These are phyloP conservation scores for Cephaloascus albidus DNA, from an alignment of 805 yeast species.

Conservation along the genomic window DNA sequence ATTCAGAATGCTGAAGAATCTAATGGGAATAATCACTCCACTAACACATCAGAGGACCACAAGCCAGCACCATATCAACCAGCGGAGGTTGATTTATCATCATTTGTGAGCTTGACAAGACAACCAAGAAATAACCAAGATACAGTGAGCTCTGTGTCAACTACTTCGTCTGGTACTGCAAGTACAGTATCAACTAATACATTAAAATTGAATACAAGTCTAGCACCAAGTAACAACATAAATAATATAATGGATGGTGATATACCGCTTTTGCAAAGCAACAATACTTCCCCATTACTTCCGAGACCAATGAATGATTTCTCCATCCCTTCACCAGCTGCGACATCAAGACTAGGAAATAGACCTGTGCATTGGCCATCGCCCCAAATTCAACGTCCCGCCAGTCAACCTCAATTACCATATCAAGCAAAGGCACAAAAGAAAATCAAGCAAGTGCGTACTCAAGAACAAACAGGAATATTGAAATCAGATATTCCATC, in stretches of 20 bases:
- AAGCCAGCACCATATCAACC: conserved; percentile 25
- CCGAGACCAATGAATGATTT: conserved; percentile 1
- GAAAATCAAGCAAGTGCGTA: not conserved
- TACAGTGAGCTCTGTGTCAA: not conserved
- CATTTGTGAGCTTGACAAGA: conserved; percentile 33
- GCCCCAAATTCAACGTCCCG: not conserved
- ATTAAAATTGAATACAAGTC: not conserved
- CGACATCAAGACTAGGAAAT: not conserved
- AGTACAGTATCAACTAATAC: not conserved
- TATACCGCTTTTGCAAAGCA: conserved; percentile 1
- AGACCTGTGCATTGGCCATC: not conserved
- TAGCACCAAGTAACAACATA: not conserved
- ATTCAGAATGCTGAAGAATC: not conserved
- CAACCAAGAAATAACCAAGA: conserved; percentile 19
- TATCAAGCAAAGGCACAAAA: not conserved
- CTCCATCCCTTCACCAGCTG: not conserved
- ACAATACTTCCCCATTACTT: conserved; percentile 1
- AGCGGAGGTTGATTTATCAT: conserved; percentile 33
- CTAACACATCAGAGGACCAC: not conserved
- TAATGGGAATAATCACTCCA: not conserved
- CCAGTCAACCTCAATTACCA: not conserved
- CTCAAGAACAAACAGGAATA: not conserved
- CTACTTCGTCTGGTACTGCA: not conserved
- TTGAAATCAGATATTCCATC: too few species aligned
- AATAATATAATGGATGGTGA: conserved; percentile 1